Evolutionary conservation across 495 filamentous ascomycete species (phyloP).

Genomic region (Ascodesmis nigricans): DNA sequence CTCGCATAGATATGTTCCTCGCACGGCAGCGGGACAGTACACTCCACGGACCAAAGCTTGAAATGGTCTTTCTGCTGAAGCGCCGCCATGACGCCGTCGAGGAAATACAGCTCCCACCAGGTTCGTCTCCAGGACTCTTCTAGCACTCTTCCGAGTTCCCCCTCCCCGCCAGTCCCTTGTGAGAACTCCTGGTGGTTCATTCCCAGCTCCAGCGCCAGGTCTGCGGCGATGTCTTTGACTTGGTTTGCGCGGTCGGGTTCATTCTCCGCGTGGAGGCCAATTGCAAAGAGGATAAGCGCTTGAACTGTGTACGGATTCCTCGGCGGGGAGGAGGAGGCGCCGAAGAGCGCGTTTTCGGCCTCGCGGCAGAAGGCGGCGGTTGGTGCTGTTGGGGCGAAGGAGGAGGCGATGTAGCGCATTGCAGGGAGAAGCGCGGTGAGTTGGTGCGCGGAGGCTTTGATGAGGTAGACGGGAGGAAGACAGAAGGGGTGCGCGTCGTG

Average conservation of each 20-base stretch:
- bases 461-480: constrained; percentile 25
- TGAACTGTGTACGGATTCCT: constrained; percentile 52
- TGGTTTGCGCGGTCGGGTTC: constrained; percentile 42
- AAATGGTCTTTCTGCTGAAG: constrained; percentile 37
- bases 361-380: constrained; percentile 34
- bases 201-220: constrained; percentile 50
- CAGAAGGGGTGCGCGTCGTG: constrained; percentile 47
- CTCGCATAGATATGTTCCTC: constrained; percentile 48
- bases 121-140: constrained; percentile 65
- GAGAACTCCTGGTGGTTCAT: constrained; percentile 37
- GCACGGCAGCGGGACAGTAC: constrained; percentile 48
- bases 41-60: constrained; percentile 30
- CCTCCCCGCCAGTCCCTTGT: constrained; percentile 26
- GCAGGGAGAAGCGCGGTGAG: constrained; percentile 29
- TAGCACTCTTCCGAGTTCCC: constrained; percentile 30
- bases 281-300: constrained; percentile 50
- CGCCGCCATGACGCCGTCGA: constrained; percentile 45
- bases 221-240: constrained; percentile 42
- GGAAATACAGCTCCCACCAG: constrained; percentile 78
- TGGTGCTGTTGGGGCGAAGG: constrained; percentile 32
- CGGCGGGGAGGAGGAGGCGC: constrained; percentile 23
- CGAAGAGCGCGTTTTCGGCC: constrained; percentile 32
- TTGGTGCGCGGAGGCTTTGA: constrained; percentile 8
- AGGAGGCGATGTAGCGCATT: constrained; percentile 47
- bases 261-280: constrained; percentile 55